Evolutionary conservation across 2,329 filamentous ascomycete genomes (phyloP).

Genomic region (Chalaropsis ovoidea): DNA sequence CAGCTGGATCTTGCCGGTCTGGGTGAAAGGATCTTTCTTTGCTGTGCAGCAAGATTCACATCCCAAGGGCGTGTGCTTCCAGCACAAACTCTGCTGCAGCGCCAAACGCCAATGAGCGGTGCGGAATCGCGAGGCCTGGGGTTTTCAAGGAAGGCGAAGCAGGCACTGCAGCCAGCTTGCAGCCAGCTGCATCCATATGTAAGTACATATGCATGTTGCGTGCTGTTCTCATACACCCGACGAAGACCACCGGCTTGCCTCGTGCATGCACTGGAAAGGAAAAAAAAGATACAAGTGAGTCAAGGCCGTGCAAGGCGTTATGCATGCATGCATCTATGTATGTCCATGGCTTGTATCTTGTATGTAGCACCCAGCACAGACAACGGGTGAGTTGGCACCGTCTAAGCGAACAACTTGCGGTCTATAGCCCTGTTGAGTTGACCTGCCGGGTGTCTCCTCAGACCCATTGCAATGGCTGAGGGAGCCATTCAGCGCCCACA

Average conservation of each 20-base stretch:
- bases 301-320: background rate
- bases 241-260: background rate
- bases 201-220: too few relatives aligned
- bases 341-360: too few relatives aligned
- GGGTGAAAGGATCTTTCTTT: background rate
- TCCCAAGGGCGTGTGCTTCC: background rate
- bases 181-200: too few relatives aligned
- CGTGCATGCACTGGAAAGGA: background rate
- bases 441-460: background rate
- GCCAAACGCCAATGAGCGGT: too few relatives aligned
- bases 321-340: background rate
- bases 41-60: background rate
- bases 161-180: too few relatives aligned
- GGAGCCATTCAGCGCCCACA: background rate
- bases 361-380: background rate
- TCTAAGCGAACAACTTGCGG: constrained; percentile 9
- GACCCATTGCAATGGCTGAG: constrained; percentile 10
- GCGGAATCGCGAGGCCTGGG: too few relatives aligned
- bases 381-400: constrained; percentile 2
- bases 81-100: too few relatives aligned
- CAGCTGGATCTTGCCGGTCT: background rate
- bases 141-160: too few relatives aligned
- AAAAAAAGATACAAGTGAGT: background rate
- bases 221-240: background rate
- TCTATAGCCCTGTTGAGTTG: background rate